Base-by-base conservation (phyloP, 2,329 filamentous ascomycete species). In the Botryosphaeria dothidea region DNA sequence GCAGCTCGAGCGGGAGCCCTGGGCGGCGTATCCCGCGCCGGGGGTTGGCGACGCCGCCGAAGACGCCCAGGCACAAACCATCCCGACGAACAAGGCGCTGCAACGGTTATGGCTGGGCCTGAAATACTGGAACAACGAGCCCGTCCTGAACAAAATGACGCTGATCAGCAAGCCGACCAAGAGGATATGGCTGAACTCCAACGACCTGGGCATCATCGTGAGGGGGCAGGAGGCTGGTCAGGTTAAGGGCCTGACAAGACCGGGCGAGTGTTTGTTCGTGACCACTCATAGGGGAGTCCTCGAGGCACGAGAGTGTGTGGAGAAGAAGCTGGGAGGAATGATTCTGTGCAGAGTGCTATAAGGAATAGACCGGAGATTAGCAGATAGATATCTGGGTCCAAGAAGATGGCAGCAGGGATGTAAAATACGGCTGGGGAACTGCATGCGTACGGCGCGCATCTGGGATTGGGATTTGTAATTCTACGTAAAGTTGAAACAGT, bases 51-150 rank as follows among this genome's bases (percentile, higher is more conserved):
- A 82, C 83, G 67, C 83, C 82, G 71, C 21, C 2, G 11, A 46
- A 1, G 48, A 60, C 17, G 17, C 23, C 13, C 36, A 7, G 13
- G 11, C 21, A n/a, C 11, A 25, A n/a, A 23, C 1, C 48, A 73
- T 79, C 13, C 77, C 77, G 5, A 62, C 69, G 56, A 97, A 96
- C 78, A 86, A 92, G 41, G 86, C 92, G 4, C 84, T 82, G 43
- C 85, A 92, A 74, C 85, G 93, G 66, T 81, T 97, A 69, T 97
- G 93, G 93, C 79, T 97, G 13, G 92, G 92, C 1, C 81, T 97
- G 72, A 97, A 97, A 81, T 97, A 97, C 85, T 92, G 87, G 86
- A 88, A 93, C 70, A 90, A 90, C 74, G 84, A 89, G 77, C 92
- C 93, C 5, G 92, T 97, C 23, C 80, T 97, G 69, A 83, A 82